Percentiles rank a stretch among this genome's conserved stretches.
These are phyloP conservation scores for Medicago arabica DNA, from an alignment of 306 rosid genomes.

Conservation along the genomic window DNA sequence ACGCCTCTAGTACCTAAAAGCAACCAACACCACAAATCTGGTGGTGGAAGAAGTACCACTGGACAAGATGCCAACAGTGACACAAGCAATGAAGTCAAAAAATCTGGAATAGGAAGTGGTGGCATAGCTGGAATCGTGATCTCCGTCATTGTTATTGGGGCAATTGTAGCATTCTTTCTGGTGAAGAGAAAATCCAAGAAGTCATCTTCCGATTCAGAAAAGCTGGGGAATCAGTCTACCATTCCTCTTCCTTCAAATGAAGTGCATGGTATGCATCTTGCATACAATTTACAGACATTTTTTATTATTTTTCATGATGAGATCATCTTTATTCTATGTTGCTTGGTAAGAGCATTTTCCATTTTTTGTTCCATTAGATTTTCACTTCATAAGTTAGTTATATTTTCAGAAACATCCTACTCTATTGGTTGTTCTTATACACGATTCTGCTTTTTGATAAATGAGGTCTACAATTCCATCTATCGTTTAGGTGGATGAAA, in stretches of 20 bases:
- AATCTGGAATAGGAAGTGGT: conserved; percentile 84
- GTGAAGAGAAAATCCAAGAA: conserved; percentile 76
- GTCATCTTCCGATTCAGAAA: conserved; percentile 74
- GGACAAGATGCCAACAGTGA: conserved; percentile 47
- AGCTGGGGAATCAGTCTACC: conserved; percentile 63
- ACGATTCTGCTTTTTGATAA: conserved; percentile 28
- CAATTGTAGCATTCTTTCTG: conserved; percentile 71
- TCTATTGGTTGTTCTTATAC: conserved; percentile 28
- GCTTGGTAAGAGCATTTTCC: background rate
- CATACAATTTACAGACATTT: conserved; percentile 32
- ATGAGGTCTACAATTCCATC: conserved; percentile 28
- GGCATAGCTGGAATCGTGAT: conserved; percentile 86
- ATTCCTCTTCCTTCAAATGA: conserved; percentile 67
- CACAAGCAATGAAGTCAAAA: conserved; percentile 51
- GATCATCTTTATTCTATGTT: conserved; percentile 24
- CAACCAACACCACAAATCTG: conserved; percentile 58
- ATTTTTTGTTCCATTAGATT: conserved; percentile 29
- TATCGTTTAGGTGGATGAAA: conserved; percentile 23
- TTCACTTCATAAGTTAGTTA: conserved; percentile 26
- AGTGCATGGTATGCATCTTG: conserved; percentile 68
- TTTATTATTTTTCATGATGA: background rate
- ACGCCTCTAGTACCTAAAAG: conserved; percentile 56
- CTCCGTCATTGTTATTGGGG: conserved; percentile 74
- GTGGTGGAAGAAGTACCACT: conserved; percentile 51
- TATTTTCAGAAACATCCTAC: conserved; percentile 17